These are phyloP conservation scores for Breviolum minutum DNA, from an alignment of 73 alveolate species.

Conservation along the genomic window DNA sequence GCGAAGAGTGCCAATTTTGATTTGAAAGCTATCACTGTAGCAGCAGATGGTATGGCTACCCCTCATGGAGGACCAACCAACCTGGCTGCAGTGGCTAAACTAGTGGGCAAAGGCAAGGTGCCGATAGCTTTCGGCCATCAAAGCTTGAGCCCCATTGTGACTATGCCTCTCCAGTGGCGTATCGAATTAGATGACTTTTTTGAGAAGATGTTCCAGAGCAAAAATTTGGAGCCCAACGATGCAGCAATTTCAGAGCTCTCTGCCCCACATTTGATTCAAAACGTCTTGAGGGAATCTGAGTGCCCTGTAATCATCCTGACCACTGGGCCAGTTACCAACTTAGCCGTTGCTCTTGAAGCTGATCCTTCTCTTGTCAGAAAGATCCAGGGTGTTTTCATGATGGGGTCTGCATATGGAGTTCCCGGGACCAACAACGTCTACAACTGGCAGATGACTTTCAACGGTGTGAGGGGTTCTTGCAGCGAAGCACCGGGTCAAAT, in stretches of 20 bases:
- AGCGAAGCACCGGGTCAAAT: neutral
- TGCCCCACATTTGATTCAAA: too few species aligned
- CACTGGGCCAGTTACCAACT: too few species aligned
- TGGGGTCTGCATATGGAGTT: too few species aligned
- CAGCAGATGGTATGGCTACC: constrained; percentile 11
- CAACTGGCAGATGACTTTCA: constrained; percentile 13
- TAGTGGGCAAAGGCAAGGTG: neutral
- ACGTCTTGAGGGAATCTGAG: too few species aligned
- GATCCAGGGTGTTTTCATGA: too few species aligned
- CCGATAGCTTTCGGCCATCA: constrained; percentile 1
- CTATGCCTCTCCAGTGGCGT: neutral
- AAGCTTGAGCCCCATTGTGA: constrained; percentile 10
- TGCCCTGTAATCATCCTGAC: too few species aligned
- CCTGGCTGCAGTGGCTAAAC: constrained; percentile 13
- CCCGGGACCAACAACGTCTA: neutral
- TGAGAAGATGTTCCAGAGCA: too few species aligned
- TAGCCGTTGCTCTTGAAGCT: too few species aligned
- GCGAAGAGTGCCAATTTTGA: neutral
- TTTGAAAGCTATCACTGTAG: constrained; percentile 13
- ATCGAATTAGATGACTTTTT: too few species aligned
- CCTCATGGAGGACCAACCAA: constrained; percentile 33
- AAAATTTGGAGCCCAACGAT: too few species aligned
- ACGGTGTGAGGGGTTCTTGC: constrained; percentile 24
- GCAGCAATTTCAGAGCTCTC: too few species aligned
- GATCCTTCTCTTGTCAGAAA: too few species aligned